A percentile compares a stretch with the other conserved stretches of the same genome.
Conservation (phyloP, 2,329 filamentous ascomycete genomes). For the Rugonectria rugulosa region DNA sequence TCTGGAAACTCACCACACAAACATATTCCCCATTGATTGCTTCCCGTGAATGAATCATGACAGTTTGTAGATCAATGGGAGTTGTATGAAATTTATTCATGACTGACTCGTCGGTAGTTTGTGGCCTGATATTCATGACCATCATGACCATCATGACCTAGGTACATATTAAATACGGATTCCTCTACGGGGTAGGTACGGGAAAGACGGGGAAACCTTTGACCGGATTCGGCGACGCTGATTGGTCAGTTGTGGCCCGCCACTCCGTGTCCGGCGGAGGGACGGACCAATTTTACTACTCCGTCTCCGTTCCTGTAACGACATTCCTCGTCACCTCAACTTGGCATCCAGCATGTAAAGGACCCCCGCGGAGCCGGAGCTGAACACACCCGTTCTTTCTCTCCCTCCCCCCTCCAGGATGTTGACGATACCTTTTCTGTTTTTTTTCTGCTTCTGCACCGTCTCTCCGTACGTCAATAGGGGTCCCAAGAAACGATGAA, state of each 20-base stretch:
- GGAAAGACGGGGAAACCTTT: background rate
- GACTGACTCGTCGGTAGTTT: too few species aligned
- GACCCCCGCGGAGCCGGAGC: conserved; percentile 24
- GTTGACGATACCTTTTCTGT: background rate
- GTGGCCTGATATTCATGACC: too few species aligned
- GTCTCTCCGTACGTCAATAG: conserved; percentile 16
- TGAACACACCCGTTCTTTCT: conserved; percentile 11
- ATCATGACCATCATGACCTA: too few species aligned
- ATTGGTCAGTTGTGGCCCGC: background rate
- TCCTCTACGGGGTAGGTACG: too few species aligned
- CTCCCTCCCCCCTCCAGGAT: conserved; percentile 24
- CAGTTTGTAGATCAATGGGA: background rate
- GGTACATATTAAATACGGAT: too few species aligned
- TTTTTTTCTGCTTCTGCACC: conserved; percentile 28
- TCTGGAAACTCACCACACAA: conserved; percentile 10
- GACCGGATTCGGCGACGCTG: background rate
- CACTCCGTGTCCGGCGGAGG: conserved; percentile 33
- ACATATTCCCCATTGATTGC: conserved; percentile 2
- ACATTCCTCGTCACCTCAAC: conserved; percentile 23
- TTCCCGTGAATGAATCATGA: conserved; percentile 12
- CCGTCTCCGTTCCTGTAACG: conserved; percentile 35
- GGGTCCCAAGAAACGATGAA: conserved; percentile 33
- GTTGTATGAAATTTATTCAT: background rate
- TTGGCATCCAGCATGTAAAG: conserved; percentile 26
- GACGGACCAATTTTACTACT: conserved; percentile 38